Base-by-base conservation (phyloP, 176 grass and related monocot species). In the Aegilops longissima region DNA sequence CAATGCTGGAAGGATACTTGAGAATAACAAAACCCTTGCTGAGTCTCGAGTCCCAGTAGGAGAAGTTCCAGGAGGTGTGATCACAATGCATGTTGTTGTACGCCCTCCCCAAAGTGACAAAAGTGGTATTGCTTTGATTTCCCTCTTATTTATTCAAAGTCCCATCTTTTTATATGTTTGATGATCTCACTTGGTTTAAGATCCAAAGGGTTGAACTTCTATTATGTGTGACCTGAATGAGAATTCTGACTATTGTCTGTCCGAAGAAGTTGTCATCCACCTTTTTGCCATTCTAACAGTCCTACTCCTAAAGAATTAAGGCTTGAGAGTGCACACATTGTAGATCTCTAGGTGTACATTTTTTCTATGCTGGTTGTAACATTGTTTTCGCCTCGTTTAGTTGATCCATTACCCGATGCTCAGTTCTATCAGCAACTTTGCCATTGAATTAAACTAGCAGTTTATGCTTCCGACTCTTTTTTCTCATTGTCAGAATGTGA, bases 61-160 rank as follows among this genome's bases (percentile, higher is more conserved):
- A 68, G 95, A 97, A 79, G 72, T 89, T 69, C 87, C 95, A 54
- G 92, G 87, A 47, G 88, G 88, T 90, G 88, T 81, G 18, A 94
- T 97, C 80, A 97, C 95, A 14, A 97, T 97, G 92, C 95, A 97
- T 85, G 90, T 97, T 80, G 95, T 97, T 78, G 92, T 97, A 89
- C 86, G 88, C 49, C 88, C 90, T 88, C 90, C 90, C 16, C 91
- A 86, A 62, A 75, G 69, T 84, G 87, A 84, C 34, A 97, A 84
- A 91, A 93, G 76, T 79, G 92, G 95, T 97, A 94, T 72, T 78
- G 66, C 67, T 80, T 85, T 62, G 29, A 52, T 81, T 78, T n/a
- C 72, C 34, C 40, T 86, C 49, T 59, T 70, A 68, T 29, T 49
- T 71, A 18, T 47, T 77, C 42, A n/a, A 61, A 54, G 78, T 49